Conservation (phyloP, 2,329 filamentous ascomycete species). For the Calycina herbarum region DNA sequence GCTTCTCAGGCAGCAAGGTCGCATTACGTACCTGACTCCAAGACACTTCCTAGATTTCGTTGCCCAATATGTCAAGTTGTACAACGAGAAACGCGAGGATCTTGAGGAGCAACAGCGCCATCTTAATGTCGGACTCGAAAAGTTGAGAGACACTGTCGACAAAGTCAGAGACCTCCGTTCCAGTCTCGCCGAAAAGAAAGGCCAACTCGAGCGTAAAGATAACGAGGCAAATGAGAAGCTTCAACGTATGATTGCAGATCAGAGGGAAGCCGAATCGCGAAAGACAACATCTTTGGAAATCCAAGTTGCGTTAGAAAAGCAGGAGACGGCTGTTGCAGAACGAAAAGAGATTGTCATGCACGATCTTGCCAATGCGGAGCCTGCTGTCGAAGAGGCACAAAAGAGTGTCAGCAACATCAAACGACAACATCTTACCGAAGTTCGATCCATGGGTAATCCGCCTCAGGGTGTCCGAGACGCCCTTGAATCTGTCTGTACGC, state of each 20-base stretch:
- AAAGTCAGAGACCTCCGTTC: slow-evolving; percentile 91
- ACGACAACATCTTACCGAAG: slow-evolving; percentile 93
- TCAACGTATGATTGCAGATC: slow-evolving; percentile 94
- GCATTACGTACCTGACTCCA: slow-evolving; percentile 89
- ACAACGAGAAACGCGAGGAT: slow-evolving; percentile 97
- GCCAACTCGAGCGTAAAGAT: slow-evolving; percentile 89
- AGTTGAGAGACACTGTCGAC: slow-evolving; percentile 92
- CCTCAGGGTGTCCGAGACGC: slow-evolving; percentile 88
- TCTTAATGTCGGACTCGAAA: slow-evolving; percentile 96
- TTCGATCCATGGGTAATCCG: slow-evolving; percentile 93
- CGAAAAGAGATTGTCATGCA: slow-evolving; percentile 81
- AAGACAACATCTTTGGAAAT: slow-evolving; percentile 88
- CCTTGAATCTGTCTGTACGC: slow-evolving; percentile 91
- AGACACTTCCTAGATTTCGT: slow-evolving; percentile 98
- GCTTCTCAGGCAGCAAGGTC: slow-evolving; percentile 87
- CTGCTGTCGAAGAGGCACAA: slow-evolving; percentile 88
- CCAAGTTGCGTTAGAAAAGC: slow-evolving; percentile 80
- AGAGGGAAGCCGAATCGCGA: slow-evolving; percentile 88
- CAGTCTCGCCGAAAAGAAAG: slow-evolving; percentile 92
- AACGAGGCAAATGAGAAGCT: slow-evolving; percentile 96
- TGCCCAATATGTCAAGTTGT: slow-evolving; percentile 93
- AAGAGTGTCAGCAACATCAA: slow-evolving; percentile 99
- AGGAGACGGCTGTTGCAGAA: slow-evolving; percentile 82
- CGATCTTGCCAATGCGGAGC: slow-evolving; percentile 88
- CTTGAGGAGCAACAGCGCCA: slow-evolving; percentile 98